phyloP scores from a whole-genome alignment of 2,329 filamentous ascomycete genomes.

The Aspergillus floridensis region DNA sequence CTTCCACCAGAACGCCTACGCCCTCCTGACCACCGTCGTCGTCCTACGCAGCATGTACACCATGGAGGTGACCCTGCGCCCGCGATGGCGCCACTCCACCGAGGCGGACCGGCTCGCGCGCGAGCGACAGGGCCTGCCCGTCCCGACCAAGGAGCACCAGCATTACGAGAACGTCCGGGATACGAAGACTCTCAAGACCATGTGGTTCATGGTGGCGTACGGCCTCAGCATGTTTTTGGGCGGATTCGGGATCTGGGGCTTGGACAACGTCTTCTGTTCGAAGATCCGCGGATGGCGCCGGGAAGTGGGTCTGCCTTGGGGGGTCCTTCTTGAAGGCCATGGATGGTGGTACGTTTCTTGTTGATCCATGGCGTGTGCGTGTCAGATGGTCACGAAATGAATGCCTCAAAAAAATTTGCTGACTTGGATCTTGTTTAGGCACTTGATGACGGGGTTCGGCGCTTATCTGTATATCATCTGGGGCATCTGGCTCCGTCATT shows the following conservation, averaged over 20 bases:
- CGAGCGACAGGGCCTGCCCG: conserved; percentile 35
- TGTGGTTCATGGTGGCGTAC: conserved; percentile 73
- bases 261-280: conserved; percentile 75
- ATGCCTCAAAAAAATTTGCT: neutral
- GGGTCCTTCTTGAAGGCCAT: conserved; percentile 69
- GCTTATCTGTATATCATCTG: conserved; percentile 83
- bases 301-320: conserved; percentile 73
- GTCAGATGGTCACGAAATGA: neutral
- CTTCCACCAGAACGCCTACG: conserved; percentile 81
- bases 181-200: conserved; percentile 57
- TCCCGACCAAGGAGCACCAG: conserved; percentile 45
- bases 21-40: conserved; percentile 66
- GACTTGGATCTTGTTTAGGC: conserved; percentile 48
- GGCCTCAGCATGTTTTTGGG: conserved; percentile 70
- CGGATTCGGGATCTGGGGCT: conserved; percentile 73
- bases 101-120: conserved; percentile 45
- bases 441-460: conserved; percentile 76
- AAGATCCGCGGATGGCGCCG: conserved; percentile 64
- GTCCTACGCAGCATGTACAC: conserved; percentile 72
- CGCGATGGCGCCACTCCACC: conserved; percentile 52
- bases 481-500: conserved; percentile 78
- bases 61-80: conserved; percentile 67
- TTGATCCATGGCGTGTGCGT: neutral
- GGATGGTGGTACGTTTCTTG: conserved; percentile 63
- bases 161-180: conserved; percentile 56